These are phyloP conservation scores for Parathielavia hyrcaniae DNA, from an alignment of 495 filamentous ascomycete species.

Conservation along the genomic window DNA sequence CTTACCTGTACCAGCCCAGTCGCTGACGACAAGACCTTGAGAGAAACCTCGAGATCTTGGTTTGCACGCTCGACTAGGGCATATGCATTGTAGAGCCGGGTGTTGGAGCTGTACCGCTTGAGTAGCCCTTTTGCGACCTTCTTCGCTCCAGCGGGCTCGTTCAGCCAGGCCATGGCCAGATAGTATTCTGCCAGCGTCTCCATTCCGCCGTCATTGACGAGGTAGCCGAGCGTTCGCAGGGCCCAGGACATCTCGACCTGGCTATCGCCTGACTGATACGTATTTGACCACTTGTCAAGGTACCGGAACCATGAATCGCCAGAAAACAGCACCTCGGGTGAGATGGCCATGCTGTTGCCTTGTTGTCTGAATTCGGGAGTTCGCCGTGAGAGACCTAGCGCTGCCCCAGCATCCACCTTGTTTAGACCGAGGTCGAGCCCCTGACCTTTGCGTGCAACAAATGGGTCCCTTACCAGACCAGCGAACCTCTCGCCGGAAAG, in stretches of 20 bases:
- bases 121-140: slow-evolving; percentile 68
- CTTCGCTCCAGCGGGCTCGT: slow-evolving; percentile 50
- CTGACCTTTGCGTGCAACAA: slow-evolving; percentile 24
- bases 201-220: slow-evolving; percentile 42
- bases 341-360: slow-evolving; percentile 30
- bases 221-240: slow-evolving; percentile 47
- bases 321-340: slow-evolving; percentile 37
- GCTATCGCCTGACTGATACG: slow-evolving; percentile 4
- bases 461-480: slow-evolving; percentile 32
- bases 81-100: slow-evolving; percentile 71
- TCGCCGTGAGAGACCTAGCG: slow-evolving; percentile 20
- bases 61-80: slow-evolving; percentile 62
- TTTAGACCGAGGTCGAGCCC: slow-evolving; percentile 11
- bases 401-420: background rate
- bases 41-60: slow-evolving; percentile 48
- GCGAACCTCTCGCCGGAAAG: slow-evolving; percentile 15
- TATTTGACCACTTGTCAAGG: slow-evolving; percentile 24
- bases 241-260: slow-evolving; percentile 45
- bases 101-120: slow-evolving; percentile 57
- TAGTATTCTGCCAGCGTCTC: slow-evolving; percentile 62
- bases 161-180: slow-evolving; percentile 61
- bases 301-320: slow-evolving; percentile 36
- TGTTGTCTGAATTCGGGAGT: slow-evolving; percentile 35
- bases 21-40: slow-evolving; percentile 60
- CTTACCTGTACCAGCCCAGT: slow-evolving; percentile 18